phyloP scores from a whole-genome alignment of 78 protist genomes.

The Dictyostelium purpureum region DNA sequence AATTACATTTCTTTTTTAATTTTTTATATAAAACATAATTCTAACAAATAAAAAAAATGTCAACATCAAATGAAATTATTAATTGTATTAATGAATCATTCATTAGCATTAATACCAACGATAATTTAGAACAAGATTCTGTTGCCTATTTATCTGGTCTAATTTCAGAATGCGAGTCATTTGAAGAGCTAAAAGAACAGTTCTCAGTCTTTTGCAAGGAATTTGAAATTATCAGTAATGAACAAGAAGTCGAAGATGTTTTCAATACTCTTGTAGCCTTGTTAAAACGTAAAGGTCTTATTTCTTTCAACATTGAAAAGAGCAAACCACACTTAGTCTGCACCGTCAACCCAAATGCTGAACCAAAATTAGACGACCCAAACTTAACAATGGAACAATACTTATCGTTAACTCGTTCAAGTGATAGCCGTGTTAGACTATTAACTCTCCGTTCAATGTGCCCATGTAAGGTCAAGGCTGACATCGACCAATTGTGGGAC shows the following conservation, averaged over 20 bases:
- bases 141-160: conserved; percentile 19
- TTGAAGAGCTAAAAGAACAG: conserved; percentile 33
- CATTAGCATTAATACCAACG: background rate
- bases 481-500: conserved; percentile 66
- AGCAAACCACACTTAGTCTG: conserved; percentile 35
- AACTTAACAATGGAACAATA: conserved; percentile 58
- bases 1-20: too few species aligned
- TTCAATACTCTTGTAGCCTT: background rate
- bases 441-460: conserved; percentile 43
- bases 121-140: conserved; percentile 16
- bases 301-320: background rate
- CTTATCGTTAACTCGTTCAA: background rate
- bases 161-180: conserved; percentile 39
- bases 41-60: background rate
- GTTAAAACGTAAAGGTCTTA: conserved; percentile 18
- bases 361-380: conserved; percentile 36
- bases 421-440: background rate
- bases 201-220: background rate
- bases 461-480: conserved; percentile 75
- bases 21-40: too few species aligned
- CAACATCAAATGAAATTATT: background rate
- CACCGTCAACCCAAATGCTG: background rate
- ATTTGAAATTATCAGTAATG: background rate
- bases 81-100: conserved; percentile 25
- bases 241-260: background rate